phyloP scores from a whole-genome alignment of 2,329 filamentous ascomycete species.

The Blumeria hordei region DNA sequence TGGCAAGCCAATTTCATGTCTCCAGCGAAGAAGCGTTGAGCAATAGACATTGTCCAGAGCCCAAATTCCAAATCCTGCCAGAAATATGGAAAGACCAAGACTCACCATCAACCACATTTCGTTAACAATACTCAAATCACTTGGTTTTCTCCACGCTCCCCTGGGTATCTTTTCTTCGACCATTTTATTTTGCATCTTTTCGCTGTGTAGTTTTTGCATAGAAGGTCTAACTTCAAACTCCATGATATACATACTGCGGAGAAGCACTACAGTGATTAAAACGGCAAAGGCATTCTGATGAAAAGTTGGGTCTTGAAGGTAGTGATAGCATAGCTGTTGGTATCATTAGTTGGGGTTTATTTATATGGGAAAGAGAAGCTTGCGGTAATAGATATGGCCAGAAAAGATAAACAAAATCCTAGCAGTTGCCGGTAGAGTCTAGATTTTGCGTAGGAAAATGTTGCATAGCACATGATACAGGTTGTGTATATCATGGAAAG shows the following conservation, averaged over 20 bases:
- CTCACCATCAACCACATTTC: slow-evolving; percentile 39
- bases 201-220: slow-evolving; percentile 17
- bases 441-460: slow-evolving; percentile 20
- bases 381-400: slow-evolving; percentile 24
- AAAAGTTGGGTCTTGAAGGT: slow-evolving; percentile 46
- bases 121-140: slow-evolving; percentile 32
- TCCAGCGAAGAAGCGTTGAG: slow-evolving; percentile 21
- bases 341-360: slow-evolving; percentile 18
- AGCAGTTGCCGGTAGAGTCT: slow-evolving; percentile 22
- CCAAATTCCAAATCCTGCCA: slow-evolving; percentile 46
- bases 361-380: slow-evolving; percentile 36
- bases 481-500: slow-evolving; percentile 44
- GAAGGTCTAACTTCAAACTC: slow-evolving; percentile 37
- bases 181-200: slow-evolving; percentile 16
- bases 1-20: slow-evolving; percentile 37
- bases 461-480: slow-evolving; percentile 43
- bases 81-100: slow-evolving; percentile 33
- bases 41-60: slow-evolving; percentile 41
- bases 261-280: slow-evolving; percentile 35
- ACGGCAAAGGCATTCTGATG: slow-evolving; percentile 46
- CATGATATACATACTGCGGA: slow-evolving; percentile 38
- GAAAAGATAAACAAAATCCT: slow-evolving; percentile 19
- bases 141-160: slow-evolving; percentile 20
- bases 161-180: slow-evolving; percentile 16
- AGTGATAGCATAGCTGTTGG: slow-evolving; percentile 35